These are phyloP conservation scores for Solanum dulcamara DNA, from an alignment of 257 asterid species.

Conservation along the genomic window DNA sequence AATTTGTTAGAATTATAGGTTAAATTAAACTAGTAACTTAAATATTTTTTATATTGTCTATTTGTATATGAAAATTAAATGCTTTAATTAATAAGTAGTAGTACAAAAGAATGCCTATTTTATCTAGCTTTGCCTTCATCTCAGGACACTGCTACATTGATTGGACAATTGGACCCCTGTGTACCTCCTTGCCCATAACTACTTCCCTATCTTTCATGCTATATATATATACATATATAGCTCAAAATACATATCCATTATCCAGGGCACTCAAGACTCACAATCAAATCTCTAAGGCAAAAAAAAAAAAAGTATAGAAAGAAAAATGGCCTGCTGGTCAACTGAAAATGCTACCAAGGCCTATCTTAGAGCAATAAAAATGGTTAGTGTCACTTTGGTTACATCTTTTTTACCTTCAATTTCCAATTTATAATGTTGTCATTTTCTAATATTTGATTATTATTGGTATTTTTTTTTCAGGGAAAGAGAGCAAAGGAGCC, in stretches of 20 bases:
- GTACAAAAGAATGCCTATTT: neutral
- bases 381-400: conserved; percentile 27
- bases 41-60: neutral
- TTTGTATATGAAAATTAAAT: neutral
- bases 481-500: conserved; percentile 54
- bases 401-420: neutral
- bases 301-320: neutral
- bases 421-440: neutral
- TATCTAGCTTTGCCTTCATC: neutral
- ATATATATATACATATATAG: neutral
- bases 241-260: neutral
- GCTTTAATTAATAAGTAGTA: neutral
- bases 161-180: neutral
- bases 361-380: conserved; percentile 48
- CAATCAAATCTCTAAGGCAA: neutral
- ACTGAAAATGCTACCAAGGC: conserved; percentile 76
- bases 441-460: neutral
- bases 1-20: neutral
- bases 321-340: conserved; percentile 63
- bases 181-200: neutral
- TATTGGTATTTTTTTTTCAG: conserved; percentile 19
- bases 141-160: neutral
- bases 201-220: neutral
- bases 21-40: no score
- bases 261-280: neutral